phyloP scores from a whole-genome alignment of 73 alveolate genomes.

The Paramecium pentaurelia region DNA sequence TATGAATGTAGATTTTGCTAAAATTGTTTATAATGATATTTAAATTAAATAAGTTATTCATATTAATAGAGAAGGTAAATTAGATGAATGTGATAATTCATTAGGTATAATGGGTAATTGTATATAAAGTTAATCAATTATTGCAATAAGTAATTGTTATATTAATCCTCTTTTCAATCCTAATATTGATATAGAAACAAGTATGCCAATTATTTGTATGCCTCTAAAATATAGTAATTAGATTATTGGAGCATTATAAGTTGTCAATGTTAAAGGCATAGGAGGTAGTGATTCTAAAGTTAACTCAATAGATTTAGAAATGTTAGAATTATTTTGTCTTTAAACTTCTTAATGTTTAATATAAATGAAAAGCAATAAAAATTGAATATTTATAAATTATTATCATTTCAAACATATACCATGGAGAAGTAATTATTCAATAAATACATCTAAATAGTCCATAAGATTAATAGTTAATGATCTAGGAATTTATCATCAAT shows the following conservation, averaged over 20 bases:
- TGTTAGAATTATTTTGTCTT: conserved; percentile 64
- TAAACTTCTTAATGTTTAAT: conserved; percentile 13
- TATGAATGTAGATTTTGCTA: conserved; percentile 54
- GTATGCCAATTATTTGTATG: conserved; percentile 67
- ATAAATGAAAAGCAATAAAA: neutral
- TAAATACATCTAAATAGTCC: neutral
- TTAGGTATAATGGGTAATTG: conserved; percentile 57
- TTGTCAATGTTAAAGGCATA: conserved; percentile 66
- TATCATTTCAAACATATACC: neutral
- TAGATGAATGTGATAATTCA: neutral
- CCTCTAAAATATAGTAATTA: conserved; percentile 48
- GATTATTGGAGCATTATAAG: conserved; percentile 54
- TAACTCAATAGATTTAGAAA: conserved; percentile 65
- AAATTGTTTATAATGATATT: conserved; percentile 43
- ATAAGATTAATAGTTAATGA: neutral
- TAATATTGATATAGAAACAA: conserved; percentile 67
- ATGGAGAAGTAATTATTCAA: neutral
- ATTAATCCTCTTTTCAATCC: conserved; percentile 62
- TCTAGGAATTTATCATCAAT: neutral
- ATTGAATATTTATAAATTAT: neutral
- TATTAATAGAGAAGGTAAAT: conserved; percentile 46
- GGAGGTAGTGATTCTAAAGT: conserved; percentile 59
- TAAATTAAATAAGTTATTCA: conserved; percentile 50
- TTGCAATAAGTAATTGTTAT: conserved; percentile 63
- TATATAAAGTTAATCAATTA: conserved; percentile 1